Evolutionary conservation across 257 asterid species (phyloP).

Genomic region (Ballota nigra): DNA sequence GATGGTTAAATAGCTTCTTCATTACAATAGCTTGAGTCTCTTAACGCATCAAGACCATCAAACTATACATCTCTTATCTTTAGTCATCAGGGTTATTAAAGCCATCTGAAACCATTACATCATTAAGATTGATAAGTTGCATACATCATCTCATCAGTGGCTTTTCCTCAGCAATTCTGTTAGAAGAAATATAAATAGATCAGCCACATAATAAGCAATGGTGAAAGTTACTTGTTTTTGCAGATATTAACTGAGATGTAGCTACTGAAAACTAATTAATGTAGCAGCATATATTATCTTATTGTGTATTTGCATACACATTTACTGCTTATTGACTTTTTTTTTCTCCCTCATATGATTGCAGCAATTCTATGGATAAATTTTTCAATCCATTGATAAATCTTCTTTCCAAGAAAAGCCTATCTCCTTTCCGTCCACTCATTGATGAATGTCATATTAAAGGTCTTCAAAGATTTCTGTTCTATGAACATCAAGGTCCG

Average conservation of each 20-base stretch:
- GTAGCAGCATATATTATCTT: background rate
- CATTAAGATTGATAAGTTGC: background rate
- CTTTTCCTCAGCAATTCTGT: background rate
- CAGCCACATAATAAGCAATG: background rate
- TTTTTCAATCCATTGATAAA: constrained; percentile 50
- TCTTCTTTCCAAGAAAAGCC: constrained; percentile 37
- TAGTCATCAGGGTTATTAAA: background rate
- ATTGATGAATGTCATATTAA: constrained; percentile 57
- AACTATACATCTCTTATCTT: constrained; percentile 11
- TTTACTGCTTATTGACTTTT: constrained; percentile 18
- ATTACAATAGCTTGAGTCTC: background rate
- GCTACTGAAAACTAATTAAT: constrained; percentile 7
- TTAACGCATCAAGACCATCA: background rate
- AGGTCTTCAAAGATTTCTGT: constrained; percentile 52
- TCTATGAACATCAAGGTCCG: constrained; percentile 39
- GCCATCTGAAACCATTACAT: background rate
- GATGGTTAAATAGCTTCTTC: constrained; percentile 6
- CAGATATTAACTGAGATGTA: background rate
- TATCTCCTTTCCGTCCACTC: constrained; percentile 36
- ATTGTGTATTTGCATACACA: constrained; percentile 6
- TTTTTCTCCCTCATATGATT: constrained; percentile 25
- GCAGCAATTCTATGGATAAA: constrained; percentile 74
- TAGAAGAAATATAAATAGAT: background rate
- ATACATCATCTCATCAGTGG: constrained; percentile 14
- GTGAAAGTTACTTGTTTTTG: background rate